Base-by-base conservation (phyloP, 176 grass and related monocot species). In the Microstegium vimineum region DNA sequence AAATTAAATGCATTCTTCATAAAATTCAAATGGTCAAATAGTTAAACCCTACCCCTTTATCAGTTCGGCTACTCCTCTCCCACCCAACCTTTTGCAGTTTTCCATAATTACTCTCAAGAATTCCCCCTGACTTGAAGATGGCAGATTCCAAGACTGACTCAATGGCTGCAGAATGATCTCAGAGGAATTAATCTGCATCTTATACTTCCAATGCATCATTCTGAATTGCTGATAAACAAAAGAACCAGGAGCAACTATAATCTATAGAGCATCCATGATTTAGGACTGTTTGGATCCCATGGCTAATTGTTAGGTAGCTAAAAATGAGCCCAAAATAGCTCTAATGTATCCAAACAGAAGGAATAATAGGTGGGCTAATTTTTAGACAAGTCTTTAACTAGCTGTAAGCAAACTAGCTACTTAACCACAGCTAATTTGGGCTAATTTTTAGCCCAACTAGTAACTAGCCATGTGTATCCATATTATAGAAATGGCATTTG, bases 41-140 rank as follows among this genome's bases (percentile, higher is more conserved):
- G 13, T 80, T 72, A 51, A 75, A 38, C 33, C 90, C 62, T 88
- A 98, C 91, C 77, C 91, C 93, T 93, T 99, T 95, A 85, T 99
- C 93, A 80, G 96, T 99, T 81, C 96, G 62, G 83, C 93, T 95
- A 84, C 96, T 99, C 85, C 93, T 87, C n/a, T 84, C 83, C 96
- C 93, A 99, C 20, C 93, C 91, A 83, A 99, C 42, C 86, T 87
- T 95, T 46, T 92, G 75, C 32, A 94, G 72, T 43, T 99, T 60
- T 31, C 93, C 96, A 77, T 86, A 95, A 85, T 94, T 98, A 88
- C 90, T 95, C 70, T 84, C 79, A 81, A 87, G 90, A 81, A 98
- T 98, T 22, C 93, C 96, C 16, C 96, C 93, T n/a, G 96, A 75
- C 69, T 95, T 93, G 76, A 95, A 95, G 66, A 98, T 95, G 43